phyloP scores from a whole-genome alignment of 2,329 filamentous ascomycete genomes.

The Exophiala viscosa region DNA sequence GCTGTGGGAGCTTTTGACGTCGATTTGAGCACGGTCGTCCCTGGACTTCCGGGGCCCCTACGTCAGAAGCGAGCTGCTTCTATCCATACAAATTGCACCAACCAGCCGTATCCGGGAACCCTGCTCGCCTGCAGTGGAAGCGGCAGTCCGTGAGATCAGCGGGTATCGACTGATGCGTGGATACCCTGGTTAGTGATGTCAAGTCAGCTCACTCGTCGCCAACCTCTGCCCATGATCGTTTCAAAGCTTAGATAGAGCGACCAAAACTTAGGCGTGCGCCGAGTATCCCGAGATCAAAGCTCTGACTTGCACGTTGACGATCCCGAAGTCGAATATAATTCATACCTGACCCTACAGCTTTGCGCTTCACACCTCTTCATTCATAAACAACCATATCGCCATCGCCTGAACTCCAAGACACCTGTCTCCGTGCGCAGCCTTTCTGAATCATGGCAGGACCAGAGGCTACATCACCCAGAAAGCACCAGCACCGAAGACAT shows the following conservation, averaged over 20 bases:
- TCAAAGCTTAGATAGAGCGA: neutral
- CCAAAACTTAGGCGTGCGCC: neutral
- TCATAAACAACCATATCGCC: no score
- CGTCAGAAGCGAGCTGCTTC: no score
- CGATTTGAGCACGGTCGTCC: no score
- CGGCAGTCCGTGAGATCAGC: no score
- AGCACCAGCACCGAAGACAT: slow-evolving; percentile 1
- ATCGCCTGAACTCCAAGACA: no score
- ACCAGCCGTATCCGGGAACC: neutral
- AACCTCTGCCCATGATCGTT: neutral
- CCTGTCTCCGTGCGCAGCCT: neutral
- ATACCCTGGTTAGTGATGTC: neutral
- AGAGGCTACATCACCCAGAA: neutral
- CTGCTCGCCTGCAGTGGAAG: no score
- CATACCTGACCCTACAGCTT: no score
- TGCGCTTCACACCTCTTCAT: no score
- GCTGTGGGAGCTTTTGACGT: no score
- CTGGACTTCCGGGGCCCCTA: no score
- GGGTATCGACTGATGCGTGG: neutral
- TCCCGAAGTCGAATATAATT: no score
- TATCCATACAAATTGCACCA: neutral
- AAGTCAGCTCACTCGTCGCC: neutral
- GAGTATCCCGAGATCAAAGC: neutral
- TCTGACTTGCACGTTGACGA: no score
- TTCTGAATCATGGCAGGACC: slow-evolving; percentile 13